Evolutionary conservation across 2,329 filamentous ascomycete species (phyloP), one percentile per base, ranked within the genome.

Genomic region (Trichophaea hybrida): DNA sequence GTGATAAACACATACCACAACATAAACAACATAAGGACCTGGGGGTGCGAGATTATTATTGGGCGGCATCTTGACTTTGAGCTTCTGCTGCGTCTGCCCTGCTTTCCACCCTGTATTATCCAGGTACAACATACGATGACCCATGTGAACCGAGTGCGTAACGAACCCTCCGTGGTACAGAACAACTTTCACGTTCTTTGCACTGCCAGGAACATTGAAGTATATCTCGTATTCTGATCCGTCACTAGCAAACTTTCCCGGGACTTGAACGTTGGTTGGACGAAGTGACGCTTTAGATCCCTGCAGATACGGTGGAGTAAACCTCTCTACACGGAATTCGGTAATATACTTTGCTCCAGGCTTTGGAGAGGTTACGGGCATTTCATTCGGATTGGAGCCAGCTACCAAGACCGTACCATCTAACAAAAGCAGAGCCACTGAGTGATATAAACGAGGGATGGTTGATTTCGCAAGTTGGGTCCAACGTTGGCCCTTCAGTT

Each of bases 241-340:
- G 64, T 77, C 71, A 6, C 75, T 71, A 50, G 69, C 70, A 32
- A 82, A 70, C 4, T 69, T 69, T 55, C 72, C 75, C 40, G 68
- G 71, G 6, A 75, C 75, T 13, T 81, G 69, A 3, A 65, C 61
- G 51, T 74, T 71, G 2, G 72, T 74, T 3, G 80, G 79, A 51
- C 79, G 74, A 52, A 68, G 72, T 33, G 70, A 69, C 1, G 73
- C 74, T 53, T 78, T 78, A 44, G 72, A 74, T 12, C 77, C 78
- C 51, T 74, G 72, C 15, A 83, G 75, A 66, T 83, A 83, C 2
- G 79, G 78, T 44, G 80, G 80, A 33, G 77, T 79, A 68, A 80
- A 83, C 58, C 76, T 78, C 68, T 83, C 80, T 48, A 82, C 78
- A 38, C 79, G 76, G 72, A 81, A 82, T 62, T 83, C 80, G 1